Evolutionary conservation across 2,329 filamentous ascomycete genomes (phyloP).

Genomic region (Exutisphaerella laricina): DNA sequence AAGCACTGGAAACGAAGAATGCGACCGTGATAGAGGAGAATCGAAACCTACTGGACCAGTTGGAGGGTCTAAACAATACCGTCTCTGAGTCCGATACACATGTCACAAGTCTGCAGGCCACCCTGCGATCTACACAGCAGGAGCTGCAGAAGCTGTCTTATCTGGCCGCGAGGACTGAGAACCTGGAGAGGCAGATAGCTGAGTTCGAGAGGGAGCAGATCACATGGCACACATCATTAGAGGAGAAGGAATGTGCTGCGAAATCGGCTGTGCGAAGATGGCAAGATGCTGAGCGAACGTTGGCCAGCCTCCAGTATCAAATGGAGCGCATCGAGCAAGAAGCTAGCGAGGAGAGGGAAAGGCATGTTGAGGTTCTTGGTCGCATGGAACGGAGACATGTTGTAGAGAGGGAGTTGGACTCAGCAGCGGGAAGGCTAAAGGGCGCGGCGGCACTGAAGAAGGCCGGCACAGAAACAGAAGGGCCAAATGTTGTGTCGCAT

Average conservation of each 20-base stretch:
- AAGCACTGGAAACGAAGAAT: conserved; percentile 66
- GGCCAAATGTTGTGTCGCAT: conserved; percentile 75
- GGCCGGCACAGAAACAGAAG: conserved; percentile 53
- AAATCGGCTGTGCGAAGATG: conserved; percentile 74
- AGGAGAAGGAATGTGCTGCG: conserved; percentile 66
- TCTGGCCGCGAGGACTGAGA: conserved; percentile 67
- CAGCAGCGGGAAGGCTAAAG: conserved; percentile 73
- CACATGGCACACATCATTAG: conserved; percentile 61
- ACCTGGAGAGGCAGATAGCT: conserved; percentile 73
- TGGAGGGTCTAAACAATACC: conserved; percentile 77
- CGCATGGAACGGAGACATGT: conserved; percentile 78
- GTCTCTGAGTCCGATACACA: conserved; percentile 74
- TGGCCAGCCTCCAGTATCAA: conserved; percentile 76
- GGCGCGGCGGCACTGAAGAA: conserved; percentile 69
- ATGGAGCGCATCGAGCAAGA: conserved; percentile 85
- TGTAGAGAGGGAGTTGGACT: conserved; percentile 75
- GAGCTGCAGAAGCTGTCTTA: conserved; percentile 68
- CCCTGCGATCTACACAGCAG: conserved; percentile 69
- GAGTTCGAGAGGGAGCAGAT: conserved; percentile 78
- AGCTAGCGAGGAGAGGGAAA: conserved; percentile 69
- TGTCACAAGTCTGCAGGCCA: conserved; percentile 69
- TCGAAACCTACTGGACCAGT: conserved; percentile 68
- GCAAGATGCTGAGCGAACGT: conserved; percentile 74
- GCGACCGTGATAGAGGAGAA: conserved; percentile 77
- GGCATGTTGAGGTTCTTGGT: conserved; percentile 72